Base-by-base conservation (phyloP, 75 land plant genomes). In the Pinus tabuliformis region DNA sequence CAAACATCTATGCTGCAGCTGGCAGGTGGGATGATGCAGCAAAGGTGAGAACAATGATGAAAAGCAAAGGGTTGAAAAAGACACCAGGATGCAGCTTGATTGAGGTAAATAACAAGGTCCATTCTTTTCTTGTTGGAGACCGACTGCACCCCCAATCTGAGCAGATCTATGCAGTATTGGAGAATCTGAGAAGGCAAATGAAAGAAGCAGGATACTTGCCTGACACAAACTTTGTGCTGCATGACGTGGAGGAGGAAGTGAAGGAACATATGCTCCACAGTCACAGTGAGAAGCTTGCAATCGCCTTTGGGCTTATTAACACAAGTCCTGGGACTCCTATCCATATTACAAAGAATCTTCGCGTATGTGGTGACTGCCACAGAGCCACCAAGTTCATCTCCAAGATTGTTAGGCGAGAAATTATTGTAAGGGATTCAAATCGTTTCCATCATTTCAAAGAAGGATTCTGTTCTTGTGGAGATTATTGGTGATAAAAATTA, bases 1-100 rank as follows among this genome's bases (percentile, higher is more conserved):
- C 82, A 33, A 80, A 80, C 70, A 64, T 80, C 14, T 80, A 63
- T 65, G 60, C 81, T n/a, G 78, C 77, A 20, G 81, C 79, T 16
- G 13, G 59, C 58, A 75, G 58, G 81, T 79, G 81, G 81, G 54
- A 62, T 21, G 79, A 79, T 6, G 81, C 45, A 73, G 58, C 58
- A 52, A 73, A 73, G 58, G 58, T 73, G 3, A 78, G 80, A 28
- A 56, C 52, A 37, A 22, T 72, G 78, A 75, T 75, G 80, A 56
- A 54, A 39, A 72, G 26, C 16, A 74, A 24, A 16, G 59, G 61
- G 24, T 79, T 78, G 59, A 74, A 56, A 58, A 78, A 78, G 78
- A 39, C 77, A 54, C 42, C 80, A 57, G 80, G 78, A 24, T 56
- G 57, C 26, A 78, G 78, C 15, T 75, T 75, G 79, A 78, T 78